Percentiles rank a stretch among this genome's conserved stretches.
Evolutionary conservation across 2,329 filamentous ascomycete species (phyloP).

Genomic region (Colletotrichum karsti): DNA sequence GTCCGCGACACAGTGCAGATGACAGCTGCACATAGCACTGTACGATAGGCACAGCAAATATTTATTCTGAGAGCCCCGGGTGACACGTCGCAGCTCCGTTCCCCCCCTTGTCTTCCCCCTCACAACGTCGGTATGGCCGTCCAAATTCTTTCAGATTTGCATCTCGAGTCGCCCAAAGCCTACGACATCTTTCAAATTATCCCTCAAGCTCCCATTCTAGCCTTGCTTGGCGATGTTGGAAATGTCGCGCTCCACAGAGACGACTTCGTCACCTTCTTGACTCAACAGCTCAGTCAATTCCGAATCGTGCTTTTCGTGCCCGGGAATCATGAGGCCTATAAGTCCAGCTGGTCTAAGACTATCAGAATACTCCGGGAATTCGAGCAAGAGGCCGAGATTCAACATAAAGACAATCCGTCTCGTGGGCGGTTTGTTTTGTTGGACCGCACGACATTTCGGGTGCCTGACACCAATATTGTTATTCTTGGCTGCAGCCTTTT

Average conservation of each 20-base stretch:
- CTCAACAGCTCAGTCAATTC: constrained; percentile 56
- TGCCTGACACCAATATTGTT: constrained; percentile 35
- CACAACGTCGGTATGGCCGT: too few species aligned
- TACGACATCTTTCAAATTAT: constrained; percentile 60
- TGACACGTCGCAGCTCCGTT: too few species aligned
- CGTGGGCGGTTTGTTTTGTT: constrained; percentile 51
- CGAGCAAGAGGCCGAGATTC: constrained; percentile 34
- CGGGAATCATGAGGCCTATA: constrained; percentile 66
- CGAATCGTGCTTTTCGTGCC: constrained; percentile 58
- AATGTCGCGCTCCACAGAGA: constrained; percentile 47
- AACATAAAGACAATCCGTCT: constrained; percentile 16
- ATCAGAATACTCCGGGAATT: constrained; percentile 40
- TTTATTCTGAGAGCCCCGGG: too few species aligned
- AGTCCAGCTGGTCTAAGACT: constrained; percentile 44
- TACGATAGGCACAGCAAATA: too few species aligned
- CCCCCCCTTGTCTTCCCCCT: too few species aligned
- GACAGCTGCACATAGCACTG: too few species aligned
- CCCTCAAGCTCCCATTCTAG: constrained; percentile 58
- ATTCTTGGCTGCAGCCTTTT: constrained; percentile 54
- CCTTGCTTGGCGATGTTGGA: constrained; percentile 66
- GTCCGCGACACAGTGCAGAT: too few species aligned
- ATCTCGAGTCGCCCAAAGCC: constrained; percentile 57
- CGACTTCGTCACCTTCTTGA: constrained; percentile 56
- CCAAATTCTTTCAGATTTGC: constrained; percentile 59
- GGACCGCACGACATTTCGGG: constrained; percentile 37